These are phyloP conservation scores for Sclerotinia subarctica DNA, from an alignment of 2,329 filamentous ascomycete genomes.

Conservation along the genomic window DNA sequence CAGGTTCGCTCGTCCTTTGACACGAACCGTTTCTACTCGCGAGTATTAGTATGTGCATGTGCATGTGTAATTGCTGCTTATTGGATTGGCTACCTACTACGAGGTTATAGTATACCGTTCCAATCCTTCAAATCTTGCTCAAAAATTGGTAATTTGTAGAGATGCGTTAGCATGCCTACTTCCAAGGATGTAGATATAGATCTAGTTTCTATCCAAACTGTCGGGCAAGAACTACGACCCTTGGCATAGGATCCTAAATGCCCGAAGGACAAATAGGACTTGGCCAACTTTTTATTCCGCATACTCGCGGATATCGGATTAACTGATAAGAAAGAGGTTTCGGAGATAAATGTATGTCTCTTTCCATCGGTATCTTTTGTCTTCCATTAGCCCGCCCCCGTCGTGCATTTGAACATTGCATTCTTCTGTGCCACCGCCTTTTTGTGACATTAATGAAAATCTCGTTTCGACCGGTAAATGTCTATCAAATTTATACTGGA, in stretches of 20 bases:
- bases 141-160: background rate
- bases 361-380: background rate
- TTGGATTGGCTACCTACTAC: background rate
- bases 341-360: background rate
- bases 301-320: background rate
- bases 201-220: constrained; percentile 8
- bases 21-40: background rate
- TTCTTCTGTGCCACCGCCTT: background rate
- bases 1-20: background rate
- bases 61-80: background rate
- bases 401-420: background rate
- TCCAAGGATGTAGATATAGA: background rate
- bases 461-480: background rate
- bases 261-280: background rate
- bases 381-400: background rate
- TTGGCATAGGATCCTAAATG: background rate
- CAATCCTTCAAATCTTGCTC: background rate
- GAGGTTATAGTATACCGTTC: background rate
- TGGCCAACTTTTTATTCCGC: background rate
- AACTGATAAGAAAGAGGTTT: background rate
- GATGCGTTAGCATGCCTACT: background rate
- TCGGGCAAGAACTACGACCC: background rate
- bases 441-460: background rate
- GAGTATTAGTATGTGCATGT: background rate
- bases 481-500: background rate